phyloP scores from a whole-genome alignment of 2,329 filamentous ascomycete genomes.

The Talaromyces atroroseus region DNA sequence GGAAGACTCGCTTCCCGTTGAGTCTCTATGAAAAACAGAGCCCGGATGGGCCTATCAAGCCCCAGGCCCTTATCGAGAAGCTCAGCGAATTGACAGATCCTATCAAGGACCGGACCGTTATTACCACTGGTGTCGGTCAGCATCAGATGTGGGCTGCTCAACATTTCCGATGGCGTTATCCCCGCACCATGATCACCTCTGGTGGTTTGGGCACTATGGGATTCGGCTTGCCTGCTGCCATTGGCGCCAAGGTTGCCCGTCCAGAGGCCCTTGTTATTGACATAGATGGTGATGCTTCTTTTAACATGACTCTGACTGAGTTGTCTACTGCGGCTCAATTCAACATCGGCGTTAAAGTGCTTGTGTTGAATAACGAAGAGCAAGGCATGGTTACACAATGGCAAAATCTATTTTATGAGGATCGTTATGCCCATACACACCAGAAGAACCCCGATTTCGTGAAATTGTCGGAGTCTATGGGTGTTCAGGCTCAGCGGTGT shows the following conservation, averaged over 20 bases:
- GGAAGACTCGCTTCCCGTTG: slow-evolving; percentile 90
- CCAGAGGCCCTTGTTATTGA: slow-evolving; percentile 84
- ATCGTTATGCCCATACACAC: slow-evolving; percentile 86
- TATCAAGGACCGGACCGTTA: slow-evolving; percentile 78
- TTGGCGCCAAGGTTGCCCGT: slow-evolving; percentile 83
- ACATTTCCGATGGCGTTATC: slow-evolving; percentile 90
- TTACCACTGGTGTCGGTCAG: slow-evolving; percentile 91
- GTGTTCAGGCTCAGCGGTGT: slow-evolving; percentile 67
- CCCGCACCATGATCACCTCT: slow-evolving; percentile 91
- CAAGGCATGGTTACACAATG: slow-evolving; percentile 99
- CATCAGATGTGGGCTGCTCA: slow-evolving; percentile 99
- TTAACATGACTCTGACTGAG: slow-evolving; percentile 97
- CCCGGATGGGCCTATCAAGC: slow-evolving; percentile 78
- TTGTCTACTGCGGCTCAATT: slow-evolving; percentile 90
- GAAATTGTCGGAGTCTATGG: slow-evolving; percentile 88
- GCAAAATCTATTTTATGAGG: slow-evolving; percentile 96
- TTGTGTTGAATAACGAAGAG: slow-evolving; percentile 93
- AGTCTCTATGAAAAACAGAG: slow-evolving; percentile 73
- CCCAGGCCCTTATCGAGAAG: slow-evolving; percentile 85
- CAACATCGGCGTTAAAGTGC: slow-evolving; percentile 92
- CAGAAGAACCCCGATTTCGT: slow-evolving; percentile 95
- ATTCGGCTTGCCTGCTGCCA: slow-evolving; percentile 87
- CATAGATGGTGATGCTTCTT: slow-evolving; percentile 97
- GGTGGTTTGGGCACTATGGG: slow-evolving; percentile 96
- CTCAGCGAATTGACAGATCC: slow-evolving; percentile 76